Conservation (phyloP, 225 moss, liverwort and hornwort species). For the Physcomitrium patens region DNA sequence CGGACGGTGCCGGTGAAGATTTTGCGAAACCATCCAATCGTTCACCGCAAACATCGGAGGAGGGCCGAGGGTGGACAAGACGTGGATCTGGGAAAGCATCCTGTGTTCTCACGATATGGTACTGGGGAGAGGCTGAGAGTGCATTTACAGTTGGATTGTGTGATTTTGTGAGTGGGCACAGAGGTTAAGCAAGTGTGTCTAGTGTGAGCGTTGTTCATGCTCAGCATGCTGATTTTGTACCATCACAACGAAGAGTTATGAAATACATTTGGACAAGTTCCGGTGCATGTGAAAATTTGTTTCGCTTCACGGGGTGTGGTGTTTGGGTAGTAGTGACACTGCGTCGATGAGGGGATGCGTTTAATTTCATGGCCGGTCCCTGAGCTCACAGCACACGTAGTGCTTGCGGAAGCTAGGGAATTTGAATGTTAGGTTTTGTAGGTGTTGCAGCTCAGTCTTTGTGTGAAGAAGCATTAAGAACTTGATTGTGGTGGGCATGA, state of each 20-base stretch:
- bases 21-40: conserved; percentile 56
- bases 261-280: conserved; percentile 35
- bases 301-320: conserved; percentile 33
- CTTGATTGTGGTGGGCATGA: conserved; percentile 1
- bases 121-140: conserved; percentile 67
- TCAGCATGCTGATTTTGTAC: conserved; percentile 47
- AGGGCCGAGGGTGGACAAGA: conserved; percentile 73
- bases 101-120: conserved; percentile 98
- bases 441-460: conserved; percentile 28
- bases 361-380: conserved; percentile 43
- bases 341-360: conserved; percentile 41
- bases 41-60: conserved; percentile 67
- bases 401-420: conserved; percentile 32
- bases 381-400: conserved; percentile 37
- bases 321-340: conserved; percentile 39
- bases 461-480: conserved; percentile 7
- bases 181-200: conserved; percentile 30
- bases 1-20: conserved; percentile 75
- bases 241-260: conserved; percentile 32
- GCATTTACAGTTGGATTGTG: conserved; percentile 59
- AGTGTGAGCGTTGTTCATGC: conserved; percentile 34
- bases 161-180: conserved; percentile 38
- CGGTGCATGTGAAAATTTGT: conserved; percentile 27
- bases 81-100: conserved; percentile 89
- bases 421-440: conserved; percentile 32